These are phyloP conservation scores for Nymphaea thermarum DNA, from an alignment of 164 flowering plant genomes.

Conservation along the genomic window DNA sequence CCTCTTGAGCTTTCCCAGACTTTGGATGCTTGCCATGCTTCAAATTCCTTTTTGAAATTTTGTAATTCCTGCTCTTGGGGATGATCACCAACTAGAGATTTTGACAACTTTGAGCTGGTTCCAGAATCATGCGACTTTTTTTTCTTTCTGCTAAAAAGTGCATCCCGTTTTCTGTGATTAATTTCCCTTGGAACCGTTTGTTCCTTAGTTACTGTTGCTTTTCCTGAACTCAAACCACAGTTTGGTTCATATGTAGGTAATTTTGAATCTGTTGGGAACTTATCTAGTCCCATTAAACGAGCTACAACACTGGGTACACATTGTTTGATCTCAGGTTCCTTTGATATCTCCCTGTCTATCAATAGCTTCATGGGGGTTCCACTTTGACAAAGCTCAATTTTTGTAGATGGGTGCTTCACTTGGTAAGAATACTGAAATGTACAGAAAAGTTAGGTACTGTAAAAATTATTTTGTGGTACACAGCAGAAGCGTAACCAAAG, in stretches of 20 bases:
- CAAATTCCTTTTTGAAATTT: constrained; percentile 93
- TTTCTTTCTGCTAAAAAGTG: background rate
- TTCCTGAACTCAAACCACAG: background rate
- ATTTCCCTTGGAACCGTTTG: background rate
- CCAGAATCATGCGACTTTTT: background rate
- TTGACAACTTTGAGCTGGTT: background rate
- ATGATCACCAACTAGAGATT: background rate
- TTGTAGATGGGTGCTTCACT: constrained; percentile 26
- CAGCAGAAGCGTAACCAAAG: background rate
- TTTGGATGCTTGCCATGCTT: constrained; percentile 88
- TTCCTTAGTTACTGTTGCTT: background rate
- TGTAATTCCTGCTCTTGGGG: constrained; percentile 35
- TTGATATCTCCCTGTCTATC: constrained; percentile 58
- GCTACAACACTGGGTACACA: constrained; percentile 78
- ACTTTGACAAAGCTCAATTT: background rate
- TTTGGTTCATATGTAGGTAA: background rate
- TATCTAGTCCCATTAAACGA: constrained; percentile 85
- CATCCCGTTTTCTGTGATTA: background rate
- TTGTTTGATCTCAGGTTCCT: constrained; percentile 30
- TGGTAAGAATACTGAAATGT: constrained; percentile 34
- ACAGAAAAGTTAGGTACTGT: background rate
- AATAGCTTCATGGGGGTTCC: constrained; percentile 69
- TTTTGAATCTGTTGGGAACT: constrained; percentile 20
- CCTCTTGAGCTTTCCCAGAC: constrained; percentile 52
- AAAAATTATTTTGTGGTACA: background rate